phyloP scores from a whole-genome alignment of 2,329 filamentous ascomycete genomes.

The Aquanectria penicillioides region DNA sequence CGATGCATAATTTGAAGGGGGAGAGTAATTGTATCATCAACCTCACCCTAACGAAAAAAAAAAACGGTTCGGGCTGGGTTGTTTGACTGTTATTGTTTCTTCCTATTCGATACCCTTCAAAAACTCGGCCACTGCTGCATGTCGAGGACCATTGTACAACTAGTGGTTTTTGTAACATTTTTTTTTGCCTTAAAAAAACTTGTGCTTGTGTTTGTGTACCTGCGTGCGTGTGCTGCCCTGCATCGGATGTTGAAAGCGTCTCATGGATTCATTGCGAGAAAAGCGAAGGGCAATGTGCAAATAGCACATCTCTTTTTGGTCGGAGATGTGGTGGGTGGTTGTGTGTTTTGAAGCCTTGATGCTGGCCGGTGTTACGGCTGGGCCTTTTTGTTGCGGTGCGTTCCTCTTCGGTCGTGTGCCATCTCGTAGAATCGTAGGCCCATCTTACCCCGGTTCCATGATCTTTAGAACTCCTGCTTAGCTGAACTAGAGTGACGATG shows the following conservation, averaged over 20 bases:
- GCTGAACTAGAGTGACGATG: too few species aligned
- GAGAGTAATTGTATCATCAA: conserved; percentile 13
- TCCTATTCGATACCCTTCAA: neutral
- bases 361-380: neutral
- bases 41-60: neutral
- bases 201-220: too few species aligned
- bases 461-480: too few species aligned
- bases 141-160: neutral
- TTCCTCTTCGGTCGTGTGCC: too few species aligned
- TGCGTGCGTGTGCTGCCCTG: too few species aligned
- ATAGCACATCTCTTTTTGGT: neutral
- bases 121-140: neutral
- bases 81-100: conserved; percentile 9
- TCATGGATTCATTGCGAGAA: neutral
- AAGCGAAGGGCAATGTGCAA: neutral
- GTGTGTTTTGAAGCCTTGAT: neutral
- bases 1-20: conserved; percentile 30
- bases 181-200: neutral
- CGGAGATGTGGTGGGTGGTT: conserved; percentile 8
- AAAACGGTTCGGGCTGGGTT: neutral
- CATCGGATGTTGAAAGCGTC: conserved; percentile 11
- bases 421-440: too few species aligned
- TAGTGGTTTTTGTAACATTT: neutral
- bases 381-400: too few species aligned
- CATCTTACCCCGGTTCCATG: too few species aligned